A percentile compares a stretch with the other conserved stretches of the same genome.
Conservation (phyloP, 768 basidiomycete species). For the Suillus variegatus region DNA sequence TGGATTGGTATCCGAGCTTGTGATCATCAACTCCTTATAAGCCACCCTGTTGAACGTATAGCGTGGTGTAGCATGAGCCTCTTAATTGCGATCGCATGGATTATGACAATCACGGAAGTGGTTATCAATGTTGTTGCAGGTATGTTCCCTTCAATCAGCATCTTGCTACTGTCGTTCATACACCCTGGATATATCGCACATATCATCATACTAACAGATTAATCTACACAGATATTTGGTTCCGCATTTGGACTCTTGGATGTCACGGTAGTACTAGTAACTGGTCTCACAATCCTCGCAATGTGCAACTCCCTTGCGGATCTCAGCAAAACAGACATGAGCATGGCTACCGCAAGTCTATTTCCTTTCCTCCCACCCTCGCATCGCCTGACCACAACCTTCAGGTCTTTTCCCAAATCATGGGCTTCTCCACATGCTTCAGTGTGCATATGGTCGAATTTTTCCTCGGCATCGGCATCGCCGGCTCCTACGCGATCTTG, state of each 20-base stretch:
- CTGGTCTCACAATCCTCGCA: slow-evolving; percentile 94
- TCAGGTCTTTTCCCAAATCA: slow-evolving; percentile 83
- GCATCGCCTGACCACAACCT: not conserved
- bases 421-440: slow-evolving; percentile 95
- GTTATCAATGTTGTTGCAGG: slow-evolving; percentile 86
- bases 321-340: slow-evolving; percentile 87
- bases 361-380: not conserved
- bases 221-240: slow-evolving; percentile 71
- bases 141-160: slow-evolving; percentile 34
- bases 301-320: slow-evolving; percentile 95
- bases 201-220: slow-evolving; percentile 6
- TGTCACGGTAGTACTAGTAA: slow-evolving; percentile 57
- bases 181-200: not conserved
- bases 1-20: not conserved
- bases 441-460: slow-evolving; percentile 92
- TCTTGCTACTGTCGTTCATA: not conserved
- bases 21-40: slow-evolving; percentile 25
- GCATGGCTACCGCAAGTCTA: slow-evolving; percentile 68
- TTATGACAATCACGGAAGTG: slow-evolving; percentile 96
- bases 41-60: slow-evolving; percentile 57
- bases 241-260: slow-evolving; percentile 94
- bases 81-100: slow-evolving; percentile 90
- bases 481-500: slow-evolving; percentile 81
- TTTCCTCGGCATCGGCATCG: slow-evolving; percentile 86
- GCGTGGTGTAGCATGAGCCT: slow-evolving; percentile 89